Conservation (phyloP, 129 eudicot species). For the Erigeron canadensis region DNA sequence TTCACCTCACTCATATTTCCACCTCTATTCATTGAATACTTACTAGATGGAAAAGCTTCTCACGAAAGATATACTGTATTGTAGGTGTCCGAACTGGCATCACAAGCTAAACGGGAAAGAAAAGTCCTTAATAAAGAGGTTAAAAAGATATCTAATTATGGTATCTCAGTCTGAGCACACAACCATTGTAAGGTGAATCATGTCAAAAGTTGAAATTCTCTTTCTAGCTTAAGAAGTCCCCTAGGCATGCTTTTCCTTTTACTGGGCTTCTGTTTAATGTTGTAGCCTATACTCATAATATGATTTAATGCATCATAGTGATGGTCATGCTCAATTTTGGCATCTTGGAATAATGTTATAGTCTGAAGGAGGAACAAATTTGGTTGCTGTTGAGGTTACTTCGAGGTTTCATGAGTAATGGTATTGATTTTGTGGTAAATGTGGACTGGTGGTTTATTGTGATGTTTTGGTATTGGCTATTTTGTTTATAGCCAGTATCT, state of each 20-base stretch:
- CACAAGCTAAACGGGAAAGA: slow-evolving; percentile 75
- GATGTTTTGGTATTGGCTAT: not conserved
- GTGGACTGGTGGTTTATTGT: not conserved
- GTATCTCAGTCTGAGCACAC: slow-evolving; percentile 65
- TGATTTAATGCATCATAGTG: slow-evolving; percentile 4
- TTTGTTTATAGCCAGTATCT: not conserved
- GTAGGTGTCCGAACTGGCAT: slow-evolving; percentile 59
- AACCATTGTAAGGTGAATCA: slow-evolving; percentile 9
- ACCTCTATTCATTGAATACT: slow-evolving; percentile 12
- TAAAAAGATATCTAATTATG: slow-evolving; percentile 78
- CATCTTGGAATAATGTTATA: slow-evolving; percentile 17
- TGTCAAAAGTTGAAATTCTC: not conserved
- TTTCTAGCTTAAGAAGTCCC: slow-evolving; percentile 1
- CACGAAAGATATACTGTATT: slow-evolving; percentile 16
- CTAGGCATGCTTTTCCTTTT: not conserved
- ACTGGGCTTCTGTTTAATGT: slow-evolving; percentile 25
- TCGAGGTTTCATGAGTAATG: not conserved
- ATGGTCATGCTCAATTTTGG: slow-evolving; percentile 20
- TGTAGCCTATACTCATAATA: slow-evolving; percentile 10
- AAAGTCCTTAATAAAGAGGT: slow-evolving; percentile 68
- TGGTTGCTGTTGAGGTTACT: not conserved
- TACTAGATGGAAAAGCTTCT: slow-evolving; percentile 21
- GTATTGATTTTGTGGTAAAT: not conserved
- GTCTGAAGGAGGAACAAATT: not conserved
- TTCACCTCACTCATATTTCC: not conserved